phyloP scores from a whole-genome alignment of 805 yeast species.

The Suhomyces sp. region DNA sequence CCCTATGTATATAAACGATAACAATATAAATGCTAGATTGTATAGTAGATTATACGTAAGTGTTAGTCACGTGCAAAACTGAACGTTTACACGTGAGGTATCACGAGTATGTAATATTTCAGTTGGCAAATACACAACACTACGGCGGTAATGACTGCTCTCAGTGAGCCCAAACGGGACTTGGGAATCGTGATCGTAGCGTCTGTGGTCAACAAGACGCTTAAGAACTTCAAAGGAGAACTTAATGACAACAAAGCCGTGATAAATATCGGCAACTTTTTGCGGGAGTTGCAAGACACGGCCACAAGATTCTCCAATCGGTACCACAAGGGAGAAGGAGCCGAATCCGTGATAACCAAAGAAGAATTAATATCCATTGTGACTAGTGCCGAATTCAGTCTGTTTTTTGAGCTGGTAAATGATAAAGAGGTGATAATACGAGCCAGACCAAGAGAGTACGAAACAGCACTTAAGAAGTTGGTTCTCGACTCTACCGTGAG shows the following conservation, averaged over 20 bases:
- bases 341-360: constrained; percentile 2
- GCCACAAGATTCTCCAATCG: constrained; percentile 3
- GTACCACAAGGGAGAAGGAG: constrained; percentile 2
- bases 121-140: background rate
- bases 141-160: background rate
- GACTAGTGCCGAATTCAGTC: constrained; percentile 12
- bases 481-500: constrained; percentile 19
- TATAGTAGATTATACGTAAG: background rate
- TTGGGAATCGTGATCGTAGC: constrained; percentile 9
- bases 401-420: constrained; percentile 18
- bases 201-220: constrained; percentile 9
- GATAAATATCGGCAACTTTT: constrained; percentile 6
- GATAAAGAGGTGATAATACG: constrained; percentile 20
- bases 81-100: background rate
- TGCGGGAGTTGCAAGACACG: constrained; percentile 5
- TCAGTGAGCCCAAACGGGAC: background rate
- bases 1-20: constrained; percentile 3
- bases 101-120: background rate
- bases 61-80: background rate
- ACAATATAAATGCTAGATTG: background rate
- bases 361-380: constrained; percentile 13
- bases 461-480: constrained; percentile 18
- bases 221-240: constrained; percentile 6
- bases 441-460: constrained; percentile 15
- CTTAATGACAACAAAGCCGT: constrained; percentile 2